These are phyloP conservation scores for Fonsecaea pugnacius DNA, from an alignment of 2,329 filamentous ascomycete genomes.

Conservation along the genomic window DNA sequence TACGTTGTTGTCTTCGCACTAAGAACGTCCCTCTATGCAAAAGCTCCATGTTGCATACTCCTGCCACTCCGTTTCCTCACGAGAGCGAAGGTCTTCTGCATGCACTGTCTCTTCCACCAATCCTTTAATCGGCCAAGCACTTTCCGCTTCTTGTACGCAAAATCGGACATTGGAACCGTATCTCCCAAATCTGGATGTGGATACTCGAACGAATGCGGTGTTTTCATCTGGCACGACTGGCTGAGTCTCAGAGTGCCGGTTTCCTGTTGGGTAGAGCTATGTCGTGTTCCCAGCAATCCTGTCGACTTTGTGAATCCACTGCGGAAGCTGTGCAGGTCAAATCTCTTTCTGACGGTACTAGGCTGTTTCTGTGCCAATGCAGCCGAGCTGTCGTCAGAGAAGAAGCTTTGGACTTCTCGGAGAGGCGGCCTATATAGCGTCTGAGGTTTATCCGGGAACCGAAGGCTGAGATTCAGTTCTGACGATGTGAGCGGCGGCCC, in stretches of 20 bases:
- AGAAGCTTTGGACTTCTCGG: constrained; percentile 43
- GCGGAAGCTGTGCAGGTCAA: constrained; percentile 30
- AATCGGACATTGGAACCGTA: constrained; percentile 36
- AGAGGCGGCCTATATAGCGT: constrained; percentile 29
- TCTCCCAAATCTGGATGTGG: constrained; percentile 22
- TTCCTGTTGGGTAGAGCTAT: constrained; percentile 14
- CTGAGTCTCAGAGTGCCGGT: constrained; percentile 9
- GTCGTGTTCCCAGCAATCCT: constrained; percentile 18
- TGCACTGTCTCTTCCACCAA: constrained; percentile 36
- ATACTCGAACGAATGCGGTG: constrained; percentile 26
- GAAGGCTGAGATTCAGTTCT: constrained; percentile 37
- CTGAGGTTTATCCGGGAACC: constrained; percentile 23
- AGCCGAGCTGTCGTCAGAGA: constrained; percentile 46
- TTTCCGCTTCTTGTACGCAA: constrained; percentile 37
- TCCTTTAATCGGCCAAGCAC: constrained; percentile 35
- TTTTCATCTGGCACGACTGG: constrained; percentile 25
- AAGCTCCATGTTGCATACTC: constrained; percentile 18
- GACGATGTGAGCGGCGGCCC: constrained; percentile 34
- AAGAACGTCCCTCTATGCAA: constrained; percentile 16
- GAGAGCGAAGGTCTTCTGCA: constrained; percentile 27
- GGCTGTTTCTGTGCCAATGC: constrained; percentile 21
- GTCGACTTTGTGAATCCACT: constrained; percentile 32
- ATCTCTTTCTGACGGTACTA: constrained; percentile 20
- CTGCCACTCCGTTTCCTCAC: constrained; percentile 25
- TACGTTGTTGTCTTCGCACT: neutral